Evolutionary conservation across 352 stramenopile species (phyloP).

Genomic region (Plasmopara muralis): DNA sequence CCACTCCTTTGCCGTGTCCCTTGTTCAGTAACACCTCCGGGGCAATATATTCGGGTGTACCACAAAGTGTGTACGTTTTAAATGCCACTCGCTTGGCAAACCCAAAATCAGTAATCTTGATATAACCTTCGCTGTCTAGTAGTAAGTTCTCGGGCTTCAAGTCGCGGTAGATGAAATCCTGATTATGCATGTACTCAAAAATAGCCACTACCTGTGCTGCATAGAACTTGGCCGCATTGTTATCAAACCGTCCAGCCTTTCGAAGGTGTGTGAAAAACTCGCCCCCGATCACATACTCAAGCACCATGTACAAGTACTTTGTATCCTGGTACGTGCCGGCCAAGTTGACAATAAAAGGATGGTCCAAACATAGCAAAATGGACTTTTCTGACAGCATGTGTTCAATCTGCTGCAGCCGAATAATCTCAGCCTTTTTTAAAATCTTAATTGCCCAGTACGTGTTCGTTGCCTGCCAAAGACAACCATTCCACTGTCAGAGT

Average conservation of each 20-base stretch:
- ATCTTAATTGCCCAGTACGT: conserved; percentile 97
- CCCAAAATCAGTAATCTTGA: conserved; percentile 94
- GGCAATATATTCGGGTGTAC: conserved; percentile 91
- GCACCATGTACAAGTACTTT: conserved; percentile 96
- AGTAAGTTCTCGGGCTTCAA: conserved; percentile 94
- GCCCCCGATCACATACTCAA: conserved; percentile 96
- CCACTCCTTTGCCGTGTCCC: conserved; percentile 86
- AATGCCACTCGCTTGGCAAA: conserved; percentile 92
- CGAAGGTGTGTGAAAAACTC: conserved; percentile 97
- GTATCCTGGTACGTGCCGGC: conserved; percentile 92
- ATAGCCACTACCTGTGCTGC: conserved; percentile 91
- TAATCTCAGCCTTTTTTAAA: conserved; percentile 95
- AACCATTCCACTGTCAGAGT: not conserved
- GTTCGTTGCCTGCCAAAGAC: conserved; percentile 53
- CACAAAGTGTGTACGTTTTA: conserved; percentile 93
- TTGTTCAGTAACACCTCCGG: conserved; percentile 89
- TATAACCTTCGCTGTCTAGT: conserved; percentile 91
- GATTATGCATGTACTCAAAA: conserved; percentile 95
- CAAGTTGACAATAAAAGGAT: conserved; percentile 97
- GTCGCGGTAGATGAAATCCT: conserved; percentile 97
- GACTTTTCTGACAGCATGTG: conserved; percentile 97
- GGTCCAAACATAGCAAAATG: conserved; percentile 88
- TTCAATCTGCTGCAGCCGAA: conserved; percentile 94
- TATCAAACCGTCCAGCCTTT: conserved; percentile 92
- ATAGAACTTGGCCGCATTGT: conserved; percentile 90